Evolutionary conservation across 108 stramenopile genomes (phyloP).

Genomic region (Craspedostauros australis): DNA sequence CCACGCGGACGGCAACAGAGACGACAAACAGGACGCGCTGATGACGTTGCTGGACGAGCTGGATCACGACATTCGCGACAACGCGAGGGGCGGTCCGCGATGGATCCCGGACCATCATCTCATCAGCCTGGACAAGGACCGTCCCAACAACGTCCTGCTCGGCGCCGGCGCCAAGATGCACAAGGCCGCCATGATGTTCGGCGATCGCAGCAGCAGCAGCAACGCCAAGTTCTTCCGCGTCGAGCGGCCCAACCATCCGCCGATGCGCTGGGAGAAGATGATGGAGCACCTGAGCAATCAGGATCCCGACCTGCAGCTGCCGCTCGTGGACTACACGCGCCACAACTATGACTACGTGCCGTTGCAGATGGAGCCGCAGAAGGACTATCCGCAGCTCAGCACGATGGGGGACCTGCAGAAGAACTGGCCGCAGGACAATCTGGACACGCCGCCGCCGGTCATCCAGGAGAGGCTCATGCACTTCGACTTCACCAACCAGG

Average conservation of each 20-base stretch:
- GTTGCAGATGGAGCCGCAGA: conserved; percentile 35
- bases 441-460: conserved; percentile 44
- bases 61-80: too few species aligned
- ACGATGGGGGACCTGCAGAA: conserved; percentile 50
- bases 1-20: too few species aligned
- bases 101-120: too few species aligned
- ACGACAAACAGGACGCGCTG: too few species aligned
- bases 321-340: conserved; percentile 60
- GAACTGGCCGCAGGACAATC: conserved; percentile 72
- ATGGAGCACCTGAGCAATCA: background rate
- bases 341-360: conserved; percentile 58
- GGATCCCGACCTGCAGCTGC: conserved; percentile 3
- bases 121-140: too few species aligned
- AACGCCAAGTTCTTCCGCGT: conserved; percentile 1
- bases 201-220: too few species aligned
- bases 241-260: background rate
- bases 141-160: too few species aligned
- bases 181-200: too few species aligned
- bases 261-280: conserved; percentile 20
- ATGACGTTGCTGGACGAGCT: too few species aligned
- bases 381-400: conserved; percentile 54
- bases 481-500: conserved; percentile 64
- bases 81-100: too few species aligned
- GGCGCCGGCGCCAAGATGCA: too few species aligned
- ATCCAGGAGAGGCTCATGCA: conserved; percentile 61